Evolutionary conservation across 805 yeast species (phyloP), one percentile per base, ranked within the genome.

Genomic region (Ogataea paradorogensis): DNA sequence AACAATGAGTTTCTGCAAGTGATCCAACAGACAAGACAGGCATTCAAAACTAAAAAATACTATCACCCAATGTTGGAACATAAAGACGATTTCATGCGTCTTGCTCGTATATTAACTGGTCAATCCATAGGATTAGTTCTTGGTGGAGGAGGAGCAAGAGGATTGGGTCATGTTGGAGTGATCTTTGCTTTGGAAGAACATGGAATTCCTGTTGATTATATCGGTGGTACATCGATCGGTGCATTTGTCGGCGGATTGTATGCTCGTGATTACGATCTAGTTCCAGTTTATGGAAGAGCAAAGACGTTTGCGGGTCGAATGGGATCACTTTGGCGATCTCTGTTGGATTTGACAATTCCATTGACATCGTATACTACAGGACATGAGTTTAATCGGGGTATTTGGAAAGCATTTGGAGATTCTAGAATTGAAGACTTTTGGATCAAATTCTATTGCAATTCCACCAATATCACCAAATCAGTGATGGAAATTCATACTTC

Each of bases 101-200:
- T 91, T 26, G 98, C 99, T 0, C 73, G 99, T 53, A 75, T 93
- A 7, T 64, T 91, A 11, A 85, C 96, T 0, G 96, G 95, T 7
- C 88, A 89, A 58, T 96, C 96, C 0, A 85, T 93, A 28, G 99
- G 98, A 0, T 67, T 93, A 14, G 97, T 91, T 5, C 68, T 91
- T 3, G 99, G 99, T 6, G 99, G 99, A 10, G 99, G 99, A 28
- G 99, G 99, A 30, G 96, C 98, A 0, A 71, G 98, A 51, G 99
- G 99, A 1, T 71, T 91, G 10, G 77, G 96, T 10, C 99, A 91
- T 59, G 71, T 91, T 28, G 99, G 99, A 3, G 82, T 93, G 3
- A 76, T 91, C n/a, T 78, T 80, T 35, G 96, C 97, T 0, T 65
- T 91, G 8, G 98, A 91, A 59, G 95, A 86, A 47, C 79, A 80